phyloP scores from a whole-genome alignment of 306 rosid species.

The Oemleria cerasiformis region DNA sequence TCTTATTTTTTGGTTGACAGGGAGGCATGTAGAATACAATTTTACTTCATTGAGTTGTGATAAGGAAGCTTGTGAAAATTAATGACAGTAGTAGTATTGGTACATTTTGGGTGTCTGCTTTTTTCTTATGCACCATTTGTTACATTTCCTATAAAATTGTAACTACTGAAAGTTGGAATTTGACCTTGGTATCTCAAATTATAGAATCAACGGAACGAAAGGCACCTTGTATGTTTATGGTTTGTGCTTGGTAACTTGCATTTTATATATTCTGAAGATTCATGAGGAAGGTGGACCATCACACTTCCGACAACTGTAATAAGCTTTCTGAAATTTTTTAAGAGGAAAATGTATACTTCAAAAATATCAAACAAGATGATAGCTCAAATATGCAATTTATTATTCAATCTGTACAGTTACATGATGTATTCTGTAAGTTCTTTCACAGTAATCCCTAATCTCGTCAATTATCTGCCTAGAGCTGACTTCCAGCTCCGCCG shows the following conservation, averaged over 20 bases:
- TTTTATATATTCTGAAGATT: too few species aligned
- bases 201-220: constrained; percentile 21
- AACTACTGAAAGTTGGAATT: constrained; percentile 33
- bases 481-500: constrained; percentile 49
- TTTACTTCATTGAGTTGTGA: constrained; percentile 55
- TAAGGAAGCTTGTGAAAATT: constrained; percentile 51
- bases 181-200: constrained; percentile 23
- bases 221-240: constrained; percentile 19
- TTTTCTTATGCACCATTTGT: constrained; percentile 40
- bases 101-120: constrained; percentile 37
- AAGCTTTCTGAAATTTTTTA: background rate
- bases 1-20: constrained; percentile 36
- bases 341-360: background rate
- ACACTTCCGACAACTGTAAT: background rate
- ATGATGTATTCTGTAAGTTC: constrained; percentile 51
- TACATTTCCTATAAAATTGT: constrained; percentile 33
- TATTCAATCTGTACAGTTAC: constrained; percentile 83
- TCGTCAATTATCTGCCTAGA: constrained; percentile 41
- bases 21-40: constrained; percentile 67
- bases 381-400: background rate
- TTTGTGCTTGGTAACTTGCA: background rate
- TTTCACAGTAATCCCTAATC: constrained; percentile 61
- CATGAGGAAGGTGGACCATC: background rate
- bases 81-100: constrained; percentile 39
- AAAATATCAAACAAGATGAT: background rate